Conservation (phyloP, 306 rosid genomes). For the Cicer bijugum region DNA sequence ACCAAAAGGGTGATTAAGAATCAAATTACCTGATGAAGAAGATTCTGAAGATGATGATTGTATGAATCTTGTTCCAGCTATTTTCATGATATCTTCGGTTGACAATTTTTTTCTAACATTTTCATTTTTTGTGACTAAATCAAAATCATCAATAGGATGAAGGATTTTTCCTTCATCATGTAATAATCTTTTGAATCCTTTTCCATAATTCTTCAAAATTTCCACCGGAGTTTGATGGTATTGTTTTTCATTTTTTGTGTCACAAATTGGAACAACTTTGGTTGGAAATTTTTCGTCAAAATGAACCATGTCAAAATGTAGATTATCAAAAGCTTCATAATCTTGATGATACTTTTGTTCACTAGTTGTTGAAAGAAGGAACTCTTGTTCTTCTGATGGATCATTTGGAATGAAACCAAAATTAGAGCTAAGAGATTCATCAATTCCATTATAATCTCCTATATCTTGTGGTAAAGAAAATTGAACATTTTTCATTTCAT, state of each 20-base stretch:
- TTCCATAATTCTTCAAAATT: constrained; percentile 57
- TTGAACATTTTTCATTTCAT: constrained; percentile 25
- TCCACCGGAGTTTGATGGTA: constrained; percentile 44
- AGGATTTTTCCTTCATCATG: constrained; percentile 41
- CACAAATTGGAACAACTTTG: constrained; percentile 34
- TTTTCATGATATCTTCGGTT: constrained; percentile 63
- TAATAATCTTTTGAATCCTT: constrained; percentile 49
- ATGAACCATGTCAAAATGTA: constrained; percentile 48
- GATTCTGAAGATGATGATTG: constrained; percentile 52
- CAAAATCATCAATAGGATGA: constrained; percentile 38
- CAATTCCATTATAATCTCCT: constrained; percentile 38
- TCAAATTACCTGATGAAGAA: constrained; percentile 2
- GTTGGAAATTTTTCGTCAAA: constrained; percentile 40
- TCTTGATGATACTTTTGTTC: constrained; percentile 49
- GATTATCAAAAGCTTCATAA: constrained; percentile 46
- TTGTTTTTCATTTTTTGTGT: constrained; percentile 41
- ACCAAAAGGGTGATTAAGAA: constrained; percentile 54
- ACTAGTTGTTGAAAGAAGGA: constrained; percentile 37
- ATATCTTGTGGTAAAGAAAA: constrained; percentile 38
- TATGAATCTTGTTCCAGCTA: constrained; percentile 69
- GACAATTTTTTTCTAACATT: constrained; percentile 50
- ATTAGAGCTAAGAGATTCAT: constrained; percentile 44
- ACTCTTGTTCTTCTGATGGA: constrained; percentile 29
- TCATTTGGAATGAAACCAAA: constrained; percentile 41
- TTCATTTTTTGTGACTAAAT: background rate